Percentiles rank a stretch among this genome's conserved stretches.
These are phyloP conservation scores for Pleurotus pulmonarius DNA, from an alignment of 768 basidiomycete species.

Conservation along the genomic window DNA sequence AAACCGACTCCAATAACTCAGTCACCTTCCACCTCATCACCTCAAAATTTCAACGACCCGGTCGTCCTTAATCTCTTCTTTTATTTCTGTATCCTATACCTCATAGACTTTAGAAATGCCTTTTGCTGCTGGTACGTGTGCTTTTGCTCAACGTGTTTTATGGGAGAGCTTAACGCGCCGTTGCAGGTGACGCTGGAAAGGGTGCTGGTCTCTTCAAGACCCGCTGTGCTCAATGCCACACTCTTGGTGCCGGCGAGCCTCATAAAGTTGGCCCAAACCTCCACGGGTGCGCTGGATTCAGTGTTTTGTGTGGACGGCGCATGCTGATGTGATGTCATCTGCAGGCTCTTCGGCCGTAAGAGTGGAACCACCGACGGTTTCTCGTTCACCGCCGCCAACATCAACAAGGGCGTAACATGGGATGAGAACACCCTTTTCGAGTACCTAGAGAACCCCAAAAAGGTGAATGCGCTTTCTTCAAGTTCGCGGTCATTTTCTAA, in stretches of 20 bases:
- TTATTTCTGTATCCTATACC: slow-evolving; percentile 18
- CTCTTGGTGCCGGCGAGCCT: slow-evolving; percentile 68
- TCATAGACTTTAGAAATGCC: slow-evolving; percentile 27
- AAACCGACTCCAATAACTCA: slow-evolving; percentile 12
- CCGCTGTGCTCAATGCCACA: slow-evolving; percentile 94
- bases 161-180: neutral
- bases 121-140: slow-evolving; percentile 35
- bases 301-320: neutral
- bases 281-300: slow-evolving; percentile 61
- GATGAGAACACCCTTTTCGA: slow-evolving; percentile 88
- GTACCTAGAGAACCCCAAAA: slow-evolving; percentile 96
- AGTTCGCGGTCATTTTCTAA: neutral
- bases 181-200: slow-evolving; percentile 77
- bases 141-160: neutral
- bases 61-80: slow-evolving; percentile 15
- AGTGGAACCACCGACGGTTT: slow-evolving; percentile 83
- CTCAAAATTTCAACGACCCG: slow-evolving; percentile 6
- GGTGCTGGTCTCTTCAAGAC: slow-evolving; percentile 97
- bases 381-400: slow-evolving; percentile 92
- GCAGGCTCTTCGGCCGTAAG: slow-evolving; percentile 80
- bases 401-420: slow-evolving; percentile 93
- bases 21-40: slow-evolving; percentile 12
- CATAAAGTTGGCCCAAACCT: slow-evolving; percentile 96
- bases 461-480: slow-evolving; percentile 47
- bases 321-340: neutral